Evolutionary conservation across 2,329 filamentous ascomycete genomes (phyloP), one percentile per base, ranked within the genome.

Genomic region (Aspergillus sp.): DNA sequence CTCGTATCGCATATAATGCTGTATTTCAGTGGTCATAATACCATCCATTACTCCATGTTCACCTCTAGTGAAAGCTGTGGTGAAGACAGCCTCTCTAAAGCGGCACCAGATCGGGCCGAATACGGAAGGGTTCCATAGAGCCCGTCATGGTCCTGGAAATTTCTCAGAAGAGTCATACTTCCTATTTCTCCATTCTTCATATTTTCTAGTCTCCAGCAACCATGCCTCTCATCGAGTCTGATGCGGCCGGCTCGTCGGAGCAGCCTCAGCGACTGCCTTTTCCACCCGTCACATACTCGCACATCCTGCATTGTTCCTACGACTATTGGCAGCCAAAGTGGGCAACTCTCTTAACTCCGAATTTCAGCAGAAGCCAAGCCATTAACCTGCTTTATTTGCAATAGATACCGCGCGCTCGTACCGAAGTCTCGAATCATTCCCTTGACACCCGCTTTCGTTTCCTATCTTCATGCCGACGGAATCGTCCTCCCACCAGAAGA

Each of bases 271-370:
- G 65, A 12, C 79, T 91, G 17, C 85, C 85, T 19, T 98, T 99
- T 70, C 90, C 92, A 19, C 91, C 91, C 1, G 84, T 96, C 57
- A 91, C 87, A 33, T 89, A 88, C 70, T 85, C 89, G 47, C 93
- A 99, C 70, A 96, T 99, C 60, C 80, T 96, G 54, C 89, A 97
- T 75, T 99, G 93, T 77, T 96, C 95, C 42, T 97, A 96, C 75
- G 90, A 96, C 72, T 85, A 83, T 59, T 99, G 95, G 95, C 91
- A 96, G 69, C 86, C 89, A 48, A 88, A 84, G 82, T 91, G 78
- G 51, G 78, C 5, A 37, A 22, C 19, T 51, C 44, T 33, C 41
- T 45, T 30, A 44, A 49, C 11, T 34, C 46, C 52, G 27, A 44
- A 51, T 17, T 40, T 63, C 66, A 37, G 69, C 19, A 13, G 17